phyloP scores from a whole-genome alignment of 1,284 basidiomycete genomes.

The Termitomyces sp. region DNA sequence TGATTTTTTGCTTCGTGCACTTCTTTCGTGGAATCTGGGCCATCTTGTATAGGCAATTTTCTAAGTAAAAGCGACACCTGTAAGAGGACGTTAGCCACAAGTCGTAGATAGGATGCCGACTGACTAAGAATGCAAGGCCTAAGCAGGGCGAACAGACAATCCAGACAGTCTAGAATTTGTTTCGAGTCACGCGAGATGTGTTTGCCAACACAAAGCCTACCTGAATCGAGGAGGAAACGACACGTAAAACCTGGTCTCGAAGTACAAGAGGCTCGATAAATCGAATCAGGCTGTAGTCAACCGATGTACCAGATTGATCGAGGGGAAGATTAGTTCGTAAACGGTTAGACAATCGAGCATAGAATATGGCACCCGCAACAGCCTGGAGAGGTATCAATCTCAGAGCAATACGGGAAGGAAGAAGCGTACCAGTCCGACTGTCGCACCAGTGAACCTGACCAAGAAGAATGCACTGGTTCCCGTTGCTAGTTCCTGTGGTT shows the following conservation, averaged over 20 bases:
- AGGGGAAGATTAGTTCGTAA: slow-evolving; percentile 44
- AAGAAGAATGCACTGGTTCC: slow-evolving; percentile 81
- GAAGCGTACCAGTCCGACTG: slow-evolving; percentile 63
- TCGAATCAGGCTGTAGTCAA: slow-evolving; percentile 49
- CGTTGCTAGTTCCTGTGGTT: slow-evolving; percentile 61
- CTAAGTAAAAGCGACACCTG: slow-evolving; percentile 34
- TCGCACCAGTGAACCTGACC: slow-evolving; percentile 78
- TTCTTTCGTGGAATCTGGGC: not conserved
- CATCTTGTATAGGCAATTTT: slow-evolving; percentile 26
- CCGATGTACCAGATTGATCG: slow-evolving; percentile 37
- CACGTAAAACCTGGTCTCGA: slow-evolving; percentile 35
- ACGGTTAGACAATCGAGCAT: slow-evolving; percentile 42
- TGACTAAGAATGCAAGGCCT: slow-evolving; percentile 47
- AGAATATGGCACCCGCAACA: slow-evolving; percentile 69
- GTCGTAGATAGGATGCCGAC: slow-evolving; percentile 15
- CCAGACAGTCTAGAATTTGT: slow-evolving; percentile 48
- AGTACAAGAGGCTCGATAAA: slow-evolving; percentile 38
- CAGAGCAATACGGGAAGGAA: not conserved
- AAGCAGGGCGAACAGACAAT: slow-evolving; percentile 55
- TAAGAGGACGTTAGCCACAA: slow-evolving; percentile 10
- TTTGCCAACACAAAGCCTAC: slow-evolving; percentile 27
- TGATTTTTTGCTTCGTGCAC: not conserved
- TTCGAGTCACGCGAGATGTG: slow-evolving; percentile 9
- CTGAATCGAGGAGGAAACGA: slow-evolving; percentile 51
- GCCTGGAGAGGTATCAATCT: slow-evolving; percentile 40